These are phyloP conservation scores for Colletotrichum liaoningense DNA, from an alignment of 2,329 filamentous ascomycete species.

Conservation along the genomic window DNA sequence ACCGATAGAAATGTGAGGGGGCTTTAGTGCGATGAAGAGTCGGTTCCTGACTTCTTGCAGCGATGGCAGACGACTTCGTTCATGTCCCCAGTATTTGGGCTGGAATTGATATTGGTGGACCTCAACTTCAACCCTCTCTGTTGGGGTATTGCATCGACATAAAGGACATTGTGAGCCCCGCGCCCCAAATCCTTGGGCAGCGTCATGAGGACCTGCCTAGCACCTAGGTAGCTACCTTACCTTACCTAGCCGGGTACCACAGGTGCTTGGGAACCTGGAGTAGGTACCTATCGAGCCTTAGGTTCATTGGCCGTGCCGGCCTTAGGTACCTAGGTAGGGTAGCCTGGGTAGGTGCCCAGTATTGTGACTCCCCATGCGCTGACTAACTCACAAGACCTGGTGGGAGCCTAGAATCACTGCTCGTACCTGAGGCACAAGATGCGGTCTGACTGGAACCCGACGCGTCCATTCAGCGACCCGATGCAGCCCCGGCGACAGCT, in stretches of 20 bases:
- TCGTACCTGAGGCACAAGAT: conserved; percentile 5
- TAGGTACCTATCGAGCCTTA: too few species aligned
- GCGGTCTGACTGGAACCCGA: neutral
- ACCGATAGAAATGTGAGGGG: neutral
- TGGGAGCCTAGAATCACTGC: neutral
- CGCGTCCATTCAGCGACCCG: conserved; percentile 11
- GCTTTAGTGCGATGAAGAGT: neutral
- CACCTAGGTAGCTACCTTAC: too few species aligned
- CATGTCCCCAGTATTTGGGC: neutral
- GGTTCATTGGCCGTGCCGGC: too few species aligned
- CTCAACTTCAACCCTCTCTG: neutral
- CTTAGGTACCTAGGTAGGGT: too few species aligned
- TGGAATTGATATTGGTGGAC: neutral
- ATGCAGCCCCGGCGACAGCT: neutral
- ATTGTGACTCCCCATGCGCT: neutral
- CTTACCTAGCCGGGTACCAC: too few species aligned
- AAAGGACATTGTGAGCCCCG: neutral
- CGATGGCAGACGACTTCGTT: neutral
- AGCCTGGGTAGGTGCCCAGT: too few species aligned
- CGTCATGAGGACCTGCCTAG: neutral
- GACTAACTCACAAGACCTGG: neutral
- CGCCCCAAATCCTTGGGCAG: neutral
- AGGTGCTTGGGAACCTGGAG: too few species aligned
- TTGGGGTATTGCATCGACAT: neutral
- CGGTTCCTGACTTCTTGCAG: neutral